Percentiles rank a stretch among this genome's conserved stretches.
Evolutionary conservation across 192 early-diverging fungal genomes (phyloP).

Genomic region (Anaeromyces robustus): DNA sequence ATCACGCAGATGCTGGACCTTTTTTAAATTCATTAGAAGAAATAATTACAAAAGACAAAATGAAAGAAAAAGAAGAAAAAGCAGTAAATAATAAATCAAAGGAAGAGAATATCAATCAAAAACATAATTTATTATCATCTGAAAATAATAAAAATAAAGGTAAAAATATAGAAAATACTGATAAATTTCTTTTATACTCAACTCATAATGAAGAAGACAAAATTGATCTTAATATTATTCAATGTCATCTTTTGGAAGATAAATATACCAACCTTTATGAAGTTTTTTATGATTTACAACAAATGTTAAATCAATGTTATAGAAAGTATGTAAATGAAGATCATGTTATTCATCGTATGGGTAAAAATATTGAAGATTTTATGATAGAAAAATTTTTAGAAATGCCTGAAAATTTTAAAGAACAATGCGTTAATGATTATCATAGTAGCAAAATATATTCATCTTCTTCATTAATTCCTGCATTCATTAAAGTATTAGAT

Average conservation of each 20-base stretch:
- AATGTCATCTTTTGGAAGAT: not conserved
- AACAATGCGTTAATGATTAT: not conserved
- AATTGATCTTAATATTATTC: not conserved
- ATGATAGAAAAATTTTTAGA: not conserved
- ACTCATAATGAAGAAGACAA: no score
- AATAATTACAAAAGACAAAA: not conserved
- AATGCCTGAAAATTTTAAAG: not conserved
- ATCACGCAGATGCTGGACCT: not conserved
- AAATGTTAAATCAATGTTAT: not conserved
- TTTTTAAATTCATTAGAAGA: not conserved
- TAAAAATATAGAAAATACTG: no score
- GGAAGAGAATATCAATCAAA: no score
- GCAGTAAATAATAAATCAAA: not conserved
- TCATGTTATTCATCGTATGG: not conserved
- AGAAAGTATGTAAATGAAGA: not conserved
- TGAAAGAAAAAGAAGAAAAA: no score
- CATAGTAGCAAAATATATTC: not conserved
- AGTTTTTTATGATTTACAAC: not conserved
- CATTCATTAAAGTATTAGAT: no score
- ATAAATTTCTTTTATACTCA: no score
- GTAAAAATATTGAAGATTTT: not conserved
- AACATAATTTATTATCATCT: no score
- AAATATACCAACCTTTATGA: not conserved
- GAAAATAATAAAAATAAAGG: no score
- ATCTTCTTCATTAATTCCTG: not conserved